Evolutionary conservation across 1,284 basidiomycete species (phyloP).

Genomic region (Rugosomyces carneus): DNA sequence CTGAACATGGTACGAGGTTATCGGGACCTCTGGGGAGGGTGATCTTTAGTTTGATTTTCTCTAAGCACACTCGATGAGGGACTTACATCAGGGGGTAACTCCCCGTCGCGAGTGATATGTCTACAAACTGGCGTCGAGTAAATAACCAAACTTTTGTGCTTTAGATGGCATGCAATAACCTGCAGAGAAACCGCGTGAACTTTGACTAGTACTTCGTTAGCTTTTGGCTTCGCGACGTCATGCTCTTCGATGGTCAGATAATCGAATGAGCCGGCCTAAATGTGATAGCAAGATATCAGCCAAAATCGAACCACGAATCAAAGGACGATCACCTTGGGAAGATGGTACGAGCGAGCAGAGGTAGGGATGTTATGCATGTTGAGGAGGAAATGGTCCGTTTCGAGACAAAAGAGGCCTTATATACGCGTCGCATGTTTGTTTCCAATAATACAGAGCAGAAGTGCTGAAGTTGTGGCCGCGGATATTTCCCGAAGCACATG

Average conservation of each 20-base stretch:
- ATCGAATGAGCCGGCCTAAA: constrained; percentile 17
- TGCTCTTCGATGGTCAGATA: constrained; percentile 28
- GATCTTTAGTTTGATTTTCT: not conserved
- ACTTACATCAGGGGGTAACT: constrained; percentile 22
- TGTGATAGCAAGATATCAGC: not conserved
- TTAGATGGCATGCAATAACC: constrained; percentile 15
- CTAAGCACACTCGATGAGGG: not conserved
- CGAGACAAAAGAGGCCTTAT: not conserved
- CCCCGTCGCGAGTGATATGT: constrained; percentile 33
- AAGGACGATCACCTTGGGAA: constrained; percentile 7
- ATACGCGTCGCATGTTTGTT: not conserved
- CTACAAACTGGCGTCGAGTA: constrained; percentile 30
- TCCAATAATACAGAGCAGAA: too few species aligned
- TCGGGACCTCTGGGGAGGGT: not conserved
- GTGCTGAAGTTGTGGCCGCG: too few species aligned
- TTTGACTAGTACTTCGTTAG: constrained; percentile 41
- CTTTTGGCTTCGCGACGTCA: constrained; percentile 27
- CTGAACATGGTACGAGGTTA: constrained; percentile 50
- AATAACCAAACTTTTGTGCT: not conserved
- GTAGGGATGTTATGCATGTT: constrained; percentile 5
- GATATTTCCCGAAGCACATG: too few species aligned
- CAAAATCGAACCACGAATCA: too few species aligned
- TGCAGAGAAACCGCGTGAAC: constrained; percentile 48
- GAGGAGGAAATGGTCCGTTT: not conserved
- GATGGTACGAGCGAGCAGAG: constrained; percentile 10